phyloP scores from a whole-genome alignment of 495 filamentous ascomycete genomes.

The Astrocystis sublimbata region DNA sequence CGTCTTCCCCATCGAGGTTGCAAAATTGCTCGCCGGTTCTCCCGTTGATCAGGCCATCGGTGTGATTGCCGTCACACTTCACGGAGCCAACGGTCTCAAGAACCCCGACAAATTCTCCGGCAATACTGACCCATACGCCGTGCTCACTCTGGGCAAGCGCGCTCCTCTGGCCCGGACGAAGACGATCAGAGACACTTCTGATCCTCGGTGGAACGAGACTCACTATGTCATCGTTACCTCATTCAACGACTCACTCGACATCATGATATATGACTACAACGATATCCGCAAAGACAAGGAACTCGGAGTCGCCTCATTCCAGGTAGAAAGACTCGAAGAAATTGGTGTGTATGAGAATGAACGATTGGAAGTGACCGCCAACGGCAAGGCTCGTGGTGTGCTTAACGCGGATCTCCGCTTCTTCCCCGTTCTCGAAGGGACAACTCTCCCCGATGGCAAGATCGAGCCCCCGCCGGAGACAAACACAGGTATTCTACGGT shows the following conservation, averaged over 20 bases:
- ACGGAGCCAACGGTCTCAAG: conserved; percentile 88
- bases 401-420: conserved; percentile 83
- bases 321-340: conserved; percentile 77
- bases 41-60: conserved; percentile 95
- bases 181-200: conserved; percentile 77
- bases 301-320: conserved; percentile 81
- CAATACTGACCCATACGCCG: conserved; percentile 88
- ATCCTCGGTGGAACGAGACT: conserved; percentile 94
- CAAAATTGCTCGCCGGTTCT: conserved; percentile 96
- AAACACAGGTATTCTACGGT: conserved; percentile 88
- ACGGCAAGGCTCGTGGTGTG: conserved; percentile 79
- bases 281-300: conserved; percentile 96
- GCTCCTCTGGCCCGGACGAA: conserved; percentile 84
- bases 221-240: conserved; percentile 92
- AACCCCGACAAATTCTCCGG: conserved; percentile 93
- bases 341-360: conserved; percentile 78
- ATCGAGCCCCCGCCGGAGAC: conserved; percentile 79
- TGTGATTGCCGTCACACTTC: conserved; percentile 85
- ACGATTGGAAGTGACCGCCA: conserved; percentile 78
- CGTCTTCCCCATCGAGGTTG: conserved; percentile 97
- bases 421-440: conserved; percentile 85
- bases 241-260: conserved; percentile 78
- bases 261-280: conserved; percentile 89
- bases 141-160: conserved; percentile 83
- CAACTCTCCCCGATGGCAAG: conserved; percentile 72